Percentiles rank a stretch among this genome's conserved stretches.
These are phyloP conservation scores for Gymnopus androsaceus DNA, from an alignment of 1,284 basidiomycete genomes.

Conservation along the genomic window DNA sequence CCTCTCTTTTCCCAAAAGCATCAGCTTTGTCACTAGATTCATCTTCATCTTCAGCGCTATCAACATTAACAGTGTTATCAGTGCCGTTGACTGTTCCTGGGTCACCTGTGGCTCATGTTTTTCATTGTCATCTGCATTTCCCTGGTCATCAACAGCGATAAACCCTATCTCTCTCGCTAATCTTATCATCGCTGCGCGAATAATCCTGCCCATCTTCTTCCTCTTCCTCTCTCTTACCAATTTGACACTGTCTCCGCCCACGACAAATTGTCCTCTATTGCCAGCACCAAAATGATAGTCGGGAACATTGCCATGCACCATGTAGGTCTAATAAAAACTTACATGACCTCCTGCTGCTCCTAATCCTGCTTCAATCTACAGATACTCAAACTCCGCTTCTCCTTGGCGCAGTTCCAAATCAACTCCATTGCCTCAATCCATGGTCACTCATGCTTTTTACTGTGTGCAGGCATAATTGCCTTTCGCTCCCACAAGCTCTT, in stretches of 20 bases:
- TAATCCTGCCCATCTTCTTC: conserved; percentile 48
- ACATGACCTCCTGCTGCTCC: too few relatives aligned
- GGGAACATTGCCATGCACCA: too few relatives aligned
- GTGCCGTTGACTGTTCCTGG: conserved; percentile 22
- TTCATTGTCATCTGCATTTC: too few relatives aligned
- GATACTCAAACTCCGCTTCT: too few relatives aligned
- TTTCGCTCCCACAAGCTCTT: conserved; percentile 84
- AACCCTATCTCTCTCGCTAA: conserved; percentile 10
- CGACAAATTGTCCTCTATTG: too few relatives aligned
- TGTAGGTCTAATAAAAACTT: too few relatives aligned
- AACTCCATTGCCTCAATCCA: conserved; percentile 68
- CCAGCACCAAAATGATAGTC: too few relatives aligned
- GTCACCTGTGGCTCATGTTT: too few relatives aligned
- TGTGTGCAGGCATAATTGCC: conserved; percentile 97
- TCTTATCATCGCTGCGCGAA: conserved; percentile 42
- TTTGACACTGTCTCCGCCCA: too few relatives aligned
- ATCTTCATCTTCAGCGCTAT: conserved; percentile 19
- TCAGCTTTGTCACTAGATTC: conserved; percentile 20
- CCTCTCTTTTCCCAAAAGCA: conserved; percentile 29
- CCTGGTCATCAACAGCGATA: conserved; percentile 22
- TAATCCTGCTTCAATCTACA: too few relatives aligned
- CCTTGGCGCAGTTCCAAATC: too few relatives aligned
- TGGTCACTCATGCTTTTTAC: conserved; percentile 99
- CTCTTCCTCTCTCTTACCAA: conserved; percentile 68
- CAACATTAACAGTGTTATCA: conserved; percentile 20